phyloP scores from a whole-genome alignment of 352 stramenopile species.

The Globisporangium abappressorium region DNA sequence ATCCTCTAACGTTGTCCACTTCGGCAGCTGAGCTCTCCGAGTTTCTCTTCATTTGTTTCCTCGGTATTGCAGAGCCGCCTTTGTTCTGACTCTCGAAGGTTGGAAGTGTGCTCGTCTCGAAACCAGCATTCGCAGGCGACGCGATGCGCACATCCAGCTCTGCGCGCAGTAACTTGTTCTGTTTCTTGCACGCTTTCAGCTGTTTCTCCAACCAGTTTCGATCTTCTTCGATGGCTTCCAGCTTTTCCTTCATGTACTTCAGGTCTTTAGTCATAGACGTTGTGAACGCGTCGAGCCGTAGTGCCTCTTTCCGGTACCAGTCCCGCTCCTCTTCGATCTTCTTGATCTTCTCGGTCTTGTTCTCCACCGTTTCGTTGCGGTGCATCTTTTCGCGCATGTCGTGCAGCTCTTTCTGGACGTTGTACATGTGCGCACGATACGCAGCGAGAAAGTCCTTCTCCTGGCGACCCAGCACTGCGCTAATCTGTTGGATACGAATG shows the following conservation, averaged over 20 bases:
- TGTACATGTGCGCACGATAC: conserved; percentile 95
- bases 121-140: conserved; percentile 26
- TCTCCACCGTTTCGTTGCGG: conserved; percentile 85
- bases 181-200: conserved; percentile 92
- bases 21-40: conserved; percentile 7
- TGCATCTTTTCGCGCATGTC: conserved; percentile 89
- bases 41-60: conserved; percentile 15
- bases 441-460: conserved; percentile 92
- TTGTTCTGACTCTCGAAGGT: conserved; percentile 35
- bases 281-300: conserved; percentile 89
- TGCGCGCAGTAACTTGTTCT: conserved; percentile 90
- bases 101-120: conserved; percentile 27
- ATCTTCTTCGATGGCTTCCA: conserved; percentile 90
- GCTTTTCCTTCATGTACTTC: conserved; percentile 91
- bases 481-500: conserved; percentile 46
- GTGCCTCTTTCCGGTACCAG: conserved; percentile 91
- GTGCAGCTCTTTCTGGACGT: conserved; percentile 92
- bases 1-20: conserved; percentile 6
- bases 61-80: conserved; percentile 13
- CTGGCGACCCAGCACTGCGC: conserved; percentile 85
- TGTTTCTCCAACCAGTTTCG: conserved; percentile 91
- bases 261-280: conserved; percentile 91
- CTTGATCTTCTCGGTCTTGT: conserved; percentile 90
- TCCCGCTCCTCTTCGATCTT: conserved; percentile 93
- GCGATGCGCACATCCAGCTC: conserved; percentile 69